A percentile compares a stretch with the other conserved stretches of the same genome.
Conservation (phyloP, 139 green algal genomes). For the Chlamydomonas schloesseri region DNA sequence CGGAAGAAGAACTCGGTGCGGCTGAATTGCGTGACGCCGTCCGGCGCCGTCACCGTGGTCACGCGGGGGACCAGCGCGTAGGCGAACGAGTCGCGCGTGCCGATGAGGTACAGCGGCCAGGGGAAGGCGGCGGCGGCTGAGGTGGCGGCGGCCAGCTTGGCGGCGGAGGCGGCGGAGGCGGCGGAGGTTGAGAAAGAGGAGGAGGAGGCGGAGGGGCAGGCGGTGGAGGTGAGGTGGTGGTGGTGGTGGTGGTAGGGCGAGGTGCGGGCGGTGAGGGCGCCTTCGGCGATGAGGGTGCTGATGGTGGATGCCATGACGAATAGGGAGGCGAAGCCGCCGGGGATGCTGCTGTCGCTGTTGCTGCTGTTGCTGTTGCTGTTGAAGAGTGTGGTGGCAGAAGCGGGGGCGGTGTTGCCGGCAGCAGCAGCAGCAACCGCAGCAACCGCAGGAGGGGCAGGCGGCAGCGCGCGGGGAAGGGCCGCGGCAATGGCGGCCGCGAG, state of each 20-base stretch:
- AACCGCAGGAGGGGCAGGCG: too few relatives aligned
- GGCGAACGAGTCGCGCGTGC: conserved; percentile 75
- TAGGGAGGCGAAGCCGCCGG: not conserved
- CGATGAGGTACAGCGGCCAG: conserved; percentile 77
- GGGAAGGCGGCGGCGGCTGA: conserved; percentile 48
- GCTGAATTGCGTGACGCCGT: conserved; percentile 48
- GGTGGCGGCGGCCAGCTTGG: not conserved
- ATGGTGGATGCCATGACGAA: not conserved
- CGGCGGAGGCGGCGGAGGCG: not conserved
- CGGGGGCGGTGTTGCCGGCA: too few relatives aligned
- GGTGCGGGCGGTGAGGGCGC: not conserved
- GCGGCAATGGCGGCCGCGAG: not conserved
- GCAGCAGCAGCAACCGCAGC: too few relatives aligned
- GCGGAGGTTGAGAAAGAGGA: not conserved
- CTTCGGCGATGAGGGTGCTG: not conserved
- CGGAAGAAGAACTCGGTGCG: conserved; percentile 74
- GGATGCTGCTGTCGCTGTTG: not conserved
- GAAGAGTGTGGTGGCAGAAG: not conserved
- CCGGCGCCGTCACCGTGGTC: conserved; percentile 34
- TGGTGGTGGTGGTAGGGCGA: not conserved
- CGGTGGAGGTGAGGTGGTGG: too few relatives aligned
- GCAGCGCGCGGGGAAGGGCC: not conserved
- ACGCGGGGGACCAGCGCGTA: conserved; percentile 56
- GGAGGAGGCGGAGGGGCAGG: too few relatives aligned
- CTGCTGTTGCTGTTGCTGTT: too few relatives aligned